Base-by-base conservation (phyloP, 2,329 filamentous ascomycete genomes). In the Rutstroemia sp. region DNA sequence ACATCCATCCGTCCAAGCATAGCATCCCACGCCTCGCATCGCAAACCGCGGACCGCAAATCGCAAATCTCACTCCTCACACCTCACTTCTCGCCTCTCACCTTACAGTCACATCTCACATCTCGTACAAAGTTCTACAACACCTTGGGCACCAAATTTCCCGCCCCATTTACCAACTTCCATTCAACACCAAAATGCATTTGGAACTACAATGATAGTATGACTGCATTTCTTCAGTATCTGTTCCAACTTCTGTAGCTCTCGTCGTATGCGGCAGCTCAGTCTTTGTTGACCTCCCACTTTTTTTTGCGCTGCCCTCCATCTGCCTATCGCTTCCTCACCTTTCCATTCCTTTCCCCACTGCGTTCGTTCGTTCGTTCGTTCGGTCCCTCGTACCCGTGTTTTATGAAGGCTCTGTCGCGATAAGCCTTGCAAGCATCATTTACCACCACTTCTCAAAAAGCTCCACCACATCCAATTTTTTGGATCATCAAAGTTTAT, bases 341-440 rank as follows among this genome's bases (percentile, higher is more conserved):
- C 21, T 12, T 19, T 55, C 46, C 19, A 23, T 50, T 44, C 17
- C 38, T 27, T 27, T 30, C 46, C 19, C 46, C 46, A 50, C 25
- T 48, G 21, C 34, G n/a, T 30, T 27, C 30, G 30, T 27, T 40
- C n/a, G n/a, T n/a, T 40, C 51, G 14, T 46, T 40, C 23, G 23
- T 17, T 44, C 39, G n/a, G 49, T 34, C 49, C 49, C 23, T 44
- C 40, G 30, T 52, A 34, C 42, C 51, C 34, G 44, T 12, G 27
- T 27, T 44, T 19, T 34, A 34, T 34, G 21, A 47, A 25, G 19
- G 19, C 21, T 47, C 44, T 5, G 27, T 27, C 23, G 14, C 53
- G 53, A 55, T 55, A 55, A 51, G 53, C 53, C 53, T 44, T 55
- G 52, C 36, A 48, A 54, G 52, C 52, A 49, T 55, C 45, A 42